Base-by-base conservation (phyloP, 345 rosid genomes). In the Corchorus capsularis region DNA sequence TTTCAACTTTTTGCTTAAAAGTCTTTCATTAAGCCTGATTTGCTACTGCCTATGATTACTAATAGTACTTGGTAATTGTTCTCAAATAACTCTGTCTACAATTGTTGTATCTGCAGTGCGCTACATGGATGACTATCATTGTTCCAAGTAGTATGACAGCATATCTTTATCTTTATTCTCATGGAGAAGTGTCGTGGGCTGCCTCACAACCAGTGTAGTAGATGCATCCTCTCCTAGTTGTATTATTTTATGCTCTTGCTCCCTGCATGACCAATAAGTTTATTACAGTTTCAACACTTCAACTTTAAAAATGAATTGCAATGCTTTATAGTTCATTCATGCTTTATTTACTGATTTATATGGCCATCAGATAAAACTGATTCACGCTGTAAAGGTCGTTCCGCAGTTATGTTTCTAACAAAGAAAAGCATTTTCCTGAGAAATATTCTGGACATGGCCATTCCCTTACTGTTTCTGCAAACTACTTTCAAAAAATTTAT, bases 201-300 rank as follows among this genome's bases (percentile, higher is more conserved):
- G 99, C 99, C 69, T 92, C 91, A 76, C 98, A 96, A 91, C 98
- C 99, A 87, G 97, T 96, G 98, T 96, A 96, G 92, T 96, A 96
- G 99, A 96, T 87, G 94, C 90, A 88, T 91, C 91, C 87, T 83
- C 77, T 89, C 82, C 79, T 69, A 46, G 63, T 74, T 27, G 12
- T 76, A 27, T 6, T 59, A n/a, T 55, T 16, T 37, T 64, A 63
- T 37, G 20, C 61, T 32, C 57, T 20, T 72, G 39, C 57, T 63
- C 39, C 32, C 32, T 10, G 56, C 20, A 32, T 60, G 64, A 12
- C 41, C 52, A 52, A 41, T 79, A 45, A 49, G 22, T 59, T 71
- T 53, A 62, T 57, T 72, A 52, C 34, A n/a, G 14, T 53, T 53
- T 53, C 43, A 70, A 54, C 62, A 32, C 54, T 69, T 50, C 27